Conservation (phyloP, 192 early-diverging fungal genomes). For the Linnemannia schmuckeri region DNA sequence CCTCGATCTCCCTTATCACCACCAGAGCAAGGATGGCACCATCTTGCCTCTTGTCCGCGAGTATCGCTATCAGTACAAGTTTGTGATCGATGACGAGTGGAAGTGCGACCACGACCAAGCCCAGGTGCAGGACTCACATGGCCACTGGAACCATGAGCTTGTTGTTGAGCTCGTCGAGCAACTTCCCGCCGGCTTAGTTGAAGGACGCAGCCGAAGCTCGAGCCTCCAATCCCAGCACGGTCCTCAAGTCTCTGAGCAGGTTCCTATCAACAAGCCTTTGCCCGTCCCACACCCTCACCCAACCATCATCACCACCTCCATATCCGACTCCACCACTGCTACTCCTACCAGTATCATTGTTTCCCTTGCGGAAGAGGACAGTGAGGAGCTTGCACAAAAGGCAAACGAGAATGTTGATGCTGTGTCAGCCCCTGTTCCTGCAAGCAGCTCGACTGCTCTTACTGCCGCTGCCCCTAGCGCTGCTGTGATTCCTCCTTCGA, state of each 20-base stretch:
- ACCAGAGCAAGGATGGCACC: slow-evolving; percentile 39
- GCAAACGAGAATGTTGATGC: neutral
- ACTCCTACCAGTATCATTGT: neutral
- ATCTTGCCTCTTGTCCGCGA: slow-evolving; percentile 32
- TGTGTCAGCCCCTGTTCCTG: neutral
- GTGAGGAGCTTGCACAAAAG: neutral
- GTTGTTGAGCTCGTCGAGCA: slow-evolving; percentile 55
- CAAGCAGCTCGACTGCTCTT: neutral
- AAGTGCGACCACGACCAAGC: slow-evolving; percentile 22
- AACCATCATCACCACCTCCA: neutral
- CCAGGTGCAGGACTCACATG: slow-evolving; percentile 63
- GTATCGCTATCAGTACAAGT: slow-evolving; percentile 57
- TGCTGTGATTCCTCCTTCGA: neutral
- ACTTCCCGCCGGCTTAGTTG: neutral
- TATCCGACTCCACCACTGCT: neutral
- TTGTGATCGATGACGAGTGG: slow-evolving; percentile 57
- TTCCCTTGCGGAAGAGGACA: neutral
- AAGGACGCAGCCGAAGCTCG: slow-evolving; percentile 43
- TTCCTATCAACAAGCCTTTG: neutral
- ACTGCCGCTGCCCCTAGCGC: neutral
- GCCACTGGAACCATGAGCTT: slow-evolving; percentile 71
- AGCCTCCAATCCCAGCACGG: slow-evolving; percentile 33
- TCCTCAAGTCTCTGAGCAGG: neutral
- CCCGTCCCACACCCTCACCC: neutral
- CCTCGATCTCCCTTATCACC: slow-evolving; percentile 33